Percentiles rank a stretch among this genome's conserved stretches.
Evolutionary conservation across 768 basidiomycete species (phyloP).

Genomic region (Solioccasus polychromus): DNA sequence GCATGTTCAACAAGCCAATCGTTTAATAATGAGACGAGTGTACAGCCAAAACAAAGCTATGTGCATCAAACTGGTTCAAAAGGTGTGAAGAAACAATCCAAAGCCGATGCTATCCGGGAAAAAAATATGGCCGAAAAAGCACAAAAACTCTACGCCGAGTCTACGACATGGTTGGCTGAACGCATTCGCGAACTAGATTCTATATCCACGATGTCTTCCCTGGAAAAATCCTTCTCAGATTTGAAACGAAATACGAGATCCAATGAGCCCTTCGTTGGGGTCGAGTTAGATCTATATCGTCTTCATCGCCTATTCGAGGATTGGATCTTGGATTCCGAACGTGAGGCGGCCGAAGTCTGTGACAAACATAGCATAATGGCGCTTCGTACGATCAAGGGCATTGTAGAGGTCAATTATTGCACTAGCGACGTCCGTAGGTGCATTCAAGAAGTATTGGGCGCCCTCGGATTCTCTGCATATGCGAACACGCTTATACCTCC

Average conservation of each 20-base stretch:
- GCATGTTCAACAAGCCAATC: neutral
- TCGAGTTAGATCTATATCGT: slow-evolving; percentile 51
- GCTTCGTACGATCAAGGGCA: slow-evolving; percentile 47
- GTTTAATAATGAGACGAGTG: neutral
- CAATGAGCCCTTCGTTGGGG: slow-evolving; percentile 40
- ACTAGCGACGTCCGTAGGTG: slow-evolving; percentile 30
- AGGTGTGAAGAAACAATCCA: slow-evolving; percentile 26
- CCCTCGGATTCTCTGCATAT: slow-evolving; percentile 49
- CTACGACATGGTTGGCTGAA: slow-evolving; percentile 51
- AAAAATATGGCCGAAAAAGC: slow-evolving; percentile 46
- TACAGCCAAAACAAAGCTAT: slow-evolving; percentile 15
- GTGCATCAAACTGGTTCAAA: slow-evolving; percentile 24
- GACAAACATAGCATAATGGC: slow-evolving; percentile 47
- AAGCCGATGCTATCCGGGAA: slow-evolving; percentile 41
- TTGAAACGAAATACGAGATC: slow-evolving; percentile 46
- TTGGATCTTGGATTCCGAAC: slow-evolving; percentile 50
- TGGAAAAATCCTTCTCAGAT: slow-evolving; percentile 34
- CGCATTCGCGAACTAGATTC: slow-evolving; percentile 39
- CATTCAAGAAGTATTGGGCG: slow-evolving; percentile 39
- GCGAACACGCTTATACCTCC: slow-evolving; percentile 18
- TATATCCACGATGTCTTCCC: slow-evolving; percentile 14
- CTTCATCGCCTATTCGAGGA: slow-evolving; percentile 48
- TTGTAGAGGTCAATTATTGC: slow-evolving; percentile 35
- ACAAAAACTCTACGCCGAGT: slow-evolving; percentile 37
- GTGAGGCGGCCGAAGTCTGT: slow-evolving; percentile 35